A percentile compares a stretch with the other conserved stretches of the same genome.
Conservation (phyloP, 2,329 filamentous ascomycete genomes). For the Colletotrichum eremochloae region DNA sequence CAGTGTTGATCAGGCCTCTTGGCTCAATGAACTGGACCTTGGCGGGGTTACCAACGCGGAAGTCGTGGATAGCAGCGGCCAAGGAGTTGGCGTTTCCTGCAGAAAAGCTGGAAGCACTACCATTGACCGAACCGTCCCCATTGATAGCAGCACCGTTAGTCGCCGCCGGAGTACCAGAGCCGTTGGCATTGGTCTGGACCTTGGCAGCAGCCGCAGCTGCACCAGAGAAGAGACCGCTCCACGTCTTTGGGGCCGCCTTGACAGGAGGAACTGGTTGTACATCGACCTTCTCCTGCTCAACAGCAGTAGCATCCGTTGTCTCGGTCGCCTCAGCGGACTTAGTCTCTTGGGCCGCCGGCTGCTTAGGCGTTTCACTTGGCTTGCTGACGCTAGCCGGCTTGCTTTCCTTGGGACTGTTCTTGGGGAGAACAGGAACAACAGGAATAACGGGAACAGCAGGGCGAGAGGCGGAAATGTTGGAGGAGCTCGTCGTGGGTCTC, state of each 20-base stretch:
- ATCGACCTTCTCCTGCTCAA: constrained; percentile 27
- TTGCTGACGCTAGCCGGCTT: constrained; percentile 40
- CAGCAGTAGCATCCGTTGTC: constrained; percentile 33
- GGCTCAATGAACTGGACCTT: constrained; percentile 90
- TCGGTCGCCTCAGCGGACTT: constrained; percentile 45
- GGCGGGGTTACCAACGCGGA: constrained; percentile 73
- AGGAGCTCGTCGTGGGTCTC: constrained; percentile 38
- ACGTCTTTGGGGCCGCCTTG: constrained; percentile 53
- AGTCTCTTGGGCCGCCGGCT: constrained; percentile 41
- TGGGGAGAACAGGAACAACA: constrained; percentile 62
- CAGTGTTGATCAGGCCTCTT: constrained; percentile 93
- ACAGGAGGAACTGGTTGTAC: constrained; percentile 45
- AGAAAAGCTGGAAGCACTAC: constrained; percentile 22
- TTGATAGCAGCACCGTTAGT: constrained; percentile 40
- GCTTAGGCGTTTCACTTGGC: constrained; percentile 26
- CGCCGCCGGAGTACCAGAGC: constrained; percentile 28
- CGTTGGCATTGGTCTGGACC: constrained; percentile 44
- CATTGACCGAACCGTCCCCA: constrained; percentile 38
- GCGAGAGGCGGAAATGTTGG: constrained; percentile 45
- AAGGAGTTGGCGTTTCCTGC: constrained; percentile 64
- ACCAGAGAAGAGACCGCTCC: constrained; percentile 57
- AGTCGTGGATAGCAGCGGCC: constrained; percentile 81
- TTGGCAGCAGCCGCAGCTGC: constrained; percentile 42
- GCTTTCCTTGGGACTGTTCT: constrained; percentile 49
- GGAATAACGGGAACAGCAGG: constrained; percentile 58